Evolutionary conservation across 352 stramenopile genomes (phyloP).

Genomic region (Plasmopara halstedii): DNA sequence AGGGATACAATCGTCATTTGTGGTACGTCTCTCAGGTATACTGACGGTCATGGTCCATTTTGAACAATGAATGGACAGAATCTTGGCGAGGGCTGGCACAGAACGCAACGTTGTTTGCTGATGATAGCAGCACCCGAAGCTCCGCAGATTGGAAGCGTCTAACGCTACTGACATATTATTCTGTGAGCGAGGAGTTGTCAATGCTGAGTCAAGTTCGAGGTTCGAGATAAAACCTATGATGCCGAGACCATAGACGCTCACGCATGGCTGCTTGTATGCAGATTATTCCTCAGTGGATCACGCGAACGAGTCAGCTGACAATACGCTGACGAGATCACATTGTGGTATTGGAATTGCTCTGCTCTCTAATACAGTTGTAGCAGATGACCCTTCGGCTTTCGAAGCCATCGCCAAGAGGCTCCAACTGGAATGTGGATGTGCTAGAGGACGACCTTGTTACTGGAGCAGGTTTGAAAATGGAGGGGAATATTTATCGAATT

Average conservation of each 20-base stretch:
- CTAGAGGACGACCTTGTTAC: constrained; percentile 54
- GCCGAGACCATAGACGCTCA: not conserved
- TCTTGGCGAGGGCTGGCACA: constrained; percentile 24
- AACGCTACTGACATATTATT: constrained; percentile 12
- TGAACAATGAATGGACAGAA: constrained; percentile 5
- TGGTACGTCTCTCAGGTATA: constrained; percentile 1
- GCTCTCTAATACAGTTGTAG: constrained; percentile 20
- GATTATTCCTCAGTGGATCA: constrained; percentile 47
- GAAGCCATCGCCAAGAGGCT: constrained; percentile 34
- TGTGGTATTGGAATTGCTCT: constrained; percentile 32
- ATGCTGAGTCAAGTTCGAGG: constrained; percentile 33
- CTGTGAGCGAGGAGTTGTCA: constrained; percentile 17
- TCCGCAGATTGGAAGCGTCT: constrained; percentile 28
- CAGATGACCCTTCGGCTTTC: constrained; percentile 23
- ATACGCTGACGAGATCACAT: constrained; percentile 37
- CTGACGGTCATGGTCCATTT: not conserved
- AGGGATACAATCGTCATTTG: constrained; percentile 13
- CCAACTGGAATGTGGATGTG: constrained; percentile 66
- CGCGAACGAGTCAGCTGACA: constrained; percentile 36
- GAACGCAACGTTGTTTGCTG: constrained; percentile 7
- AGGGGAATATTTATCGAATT: not conserved
- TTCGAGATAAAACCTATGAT: constrained; percentile 3
- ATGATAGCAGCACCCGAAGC: not conserved
- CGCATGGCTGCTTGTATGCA: constrained; percentile 4
- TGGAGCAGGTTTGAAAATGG: constrained; percentile 56